Evolutionary conservation across 164 flowering plant species (phyloP).

Genomic region (Magnolia sinica): DNA sequence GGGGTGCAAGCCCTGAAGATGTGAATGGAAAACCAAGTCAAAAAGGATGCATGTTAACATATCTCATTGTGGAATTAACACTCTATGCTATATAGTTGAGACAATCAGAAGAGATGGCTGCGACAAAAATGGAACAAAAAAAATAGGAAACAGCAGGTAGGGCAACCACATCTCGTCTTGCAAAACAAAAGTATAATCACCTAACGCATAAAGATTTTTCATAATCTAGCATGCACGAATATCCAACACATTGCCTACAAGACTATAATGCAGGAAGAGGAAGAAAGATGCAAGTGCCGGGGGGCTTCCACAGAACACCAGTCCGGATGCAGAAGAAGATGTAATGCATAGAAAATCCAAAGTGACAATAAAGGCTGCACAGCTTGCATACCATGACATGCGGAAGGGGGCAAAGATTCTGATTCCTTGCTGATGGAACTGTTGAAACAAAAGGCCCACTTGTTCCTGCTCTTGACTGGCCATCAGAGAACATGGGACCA

Average conservation of each 20-base stretch:
- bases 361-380: not conserved
- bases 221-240: not conserved
- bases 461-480: conserved; percentile 34
- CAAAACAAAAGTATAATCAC: not conserved
- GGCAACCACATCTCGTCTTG: not conserved
- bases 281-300: too few relatives aligned
- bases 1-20: conserved; percentile 22
- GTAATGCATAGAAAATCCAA: not conserved
- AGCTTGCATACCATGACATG: conserved; percentile 44
- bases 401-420: conserved; percentile 41
- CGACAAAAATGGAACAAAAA: too few relatives aligned
- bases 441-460: conserved; percentile 31
- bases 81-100: not conserved
- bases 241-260: not conserved
- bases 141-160: not conserved
- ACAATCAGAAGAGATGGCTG: not conserved
- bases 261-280: too few relatives aligned
- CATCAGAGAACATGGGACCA: conserved; percentile 38
- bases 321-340: not conserved
- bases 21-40: not conserved
- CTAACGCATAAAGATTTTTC: not conserved
- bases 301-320: too few relatives aligned
- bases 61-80: too few relatives aligned
- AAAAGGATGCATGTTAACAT: not conserved
- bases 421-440: conserved; percentile 40